A percentile compares a stretch with the other conserved stretches of the same genome.
phyloP scores from a whole-genome alignment of 345 rosid species.

The Ceriops tagal region DNA sequence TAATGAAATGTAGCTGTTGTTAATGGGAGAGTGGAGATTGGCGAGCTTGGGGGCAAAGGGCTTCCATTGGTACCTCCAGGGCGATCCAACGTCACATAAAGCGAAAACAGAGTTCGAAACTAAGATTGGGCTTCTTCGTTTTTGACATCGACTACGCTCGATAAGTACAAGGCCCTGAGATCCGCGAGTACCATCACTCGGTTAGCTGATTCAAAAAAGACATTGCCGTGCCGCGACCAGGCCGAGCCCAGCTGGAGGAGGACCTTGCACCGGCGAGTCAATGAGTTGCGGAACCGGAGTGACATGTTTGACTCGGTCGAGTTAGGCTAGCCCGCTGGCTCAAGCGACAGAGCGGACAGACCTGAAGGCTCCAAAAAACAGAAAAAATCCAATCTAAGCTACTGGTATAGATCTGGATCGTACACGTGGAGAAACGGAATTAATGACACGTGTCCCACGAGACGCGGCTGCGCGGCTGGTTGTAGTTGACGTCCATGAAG shows the following conservation, averaged over 20 bases:
- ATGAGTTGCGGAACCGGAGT: conserved; percentile 68
- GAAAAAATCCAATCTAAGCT: conserved; percentile 61
- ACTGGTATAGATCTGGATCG: conserved; percentile 54
- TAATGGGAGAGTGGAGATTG: conserved; percentile 1
- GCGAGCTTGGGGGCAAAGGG: conserved; percentile 48
- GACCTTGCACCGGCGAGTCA: conserved; percentile 62
- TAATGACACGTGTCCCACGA: conserved; percentile 6
- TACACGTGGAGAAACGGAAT: conserved; percentile 46
- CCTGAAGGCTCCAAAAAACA: conserved; percentile 60
- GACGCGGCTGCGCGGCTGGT: conserved; percentile 36
- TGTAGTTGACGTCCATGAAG: conserved; percentile 48
- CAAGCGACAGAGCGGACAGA: conserved; percentile 73
- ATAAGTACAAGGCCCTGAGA: conserved; percentile 65
- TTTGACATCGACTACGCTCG: conserved; percentile 41
- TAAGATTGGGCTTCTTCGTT: conserved; percentile 77
- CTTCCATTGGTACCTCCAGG: conserved; percentile 89
- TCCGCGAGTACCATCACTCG: conserved; percentile 81
- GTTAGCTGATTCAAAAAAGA: conserved; percentile 60
- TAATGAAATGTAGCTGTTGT: neutral
- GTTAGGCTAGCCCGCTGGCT: conserved; percentile 50
- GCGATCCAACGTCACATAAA: conserved; percentile 82
- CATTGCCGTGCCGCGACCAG: conserved; percentile 85
- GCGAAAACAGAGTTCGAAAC: conserved; percentile 60
- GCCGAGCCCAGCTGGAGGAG: conserved; percentile 89
- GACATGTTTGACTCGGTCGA: conserved; percentile 53